Percentiles rank a stretch among this genome's conserved stretches.
Evolutionary conservation across 2,329 filamentous ascomycete species (phyloP).

Genomic region (Penicillium digitatum): DNA sequence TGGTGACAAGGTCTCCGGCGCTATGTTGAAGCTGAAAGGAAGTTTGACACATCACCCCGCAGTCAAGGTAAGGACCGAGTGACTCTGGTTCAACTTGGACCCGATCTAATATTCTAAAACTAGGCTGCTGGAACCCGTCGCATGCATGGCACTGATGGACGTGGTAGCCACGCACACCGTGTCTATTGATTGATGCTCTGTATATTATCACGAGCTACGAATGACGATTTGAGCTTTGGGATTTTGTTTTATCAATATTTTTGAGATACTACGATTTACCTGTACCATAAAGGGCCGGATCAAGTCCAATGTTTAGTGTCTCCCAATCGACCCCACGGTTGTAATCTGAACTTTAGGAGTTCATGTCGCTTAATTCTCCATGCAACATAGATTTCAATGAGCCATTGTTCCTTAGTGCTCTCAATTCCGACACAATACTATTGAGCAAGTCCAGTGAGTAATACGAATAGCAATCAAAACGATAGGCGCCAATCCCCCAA

Average conservation of each 20-base stretch:
- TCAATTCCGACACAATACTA: not conserved
- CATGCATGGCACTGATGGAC: constrained; percentile 71
- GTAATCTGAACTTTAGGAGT: not conserved
- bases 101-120: not conserved
- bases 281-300: not conserved
- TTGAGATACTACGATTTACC: not conserved
- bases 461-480: not conserved
- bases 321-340: too few species aligned
- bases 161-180: constrained; percentile 44
- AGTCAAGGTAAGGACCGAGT: constrained; percentile 52
- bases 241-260: not conserved
- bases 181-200: constrained; percentile 18
- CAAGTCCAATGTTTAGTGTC: not conserved
- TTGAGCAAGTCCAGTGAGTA: not conserved
- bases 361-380: not conserved
- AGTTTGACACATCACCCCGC: constrained; percentile 65
- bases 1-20: constrained; percentile 74
- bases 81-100: constrained; percentile 23
- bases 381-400: not conserved
- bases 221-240: not conserved
- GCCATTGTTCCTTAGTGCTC: not conserved
- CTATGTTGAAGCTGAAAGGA: constrained; percentile 69
- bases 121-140: constrained; percentile 69
- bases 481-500: not conserved
- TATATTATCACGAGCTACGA: constrained; percentile 1